These are phyloP conservation scores for Podochytrium sp. DNA, from an alignment of 192 early-diverging fungal genomes.

Conservation along the genomic window DNA sequence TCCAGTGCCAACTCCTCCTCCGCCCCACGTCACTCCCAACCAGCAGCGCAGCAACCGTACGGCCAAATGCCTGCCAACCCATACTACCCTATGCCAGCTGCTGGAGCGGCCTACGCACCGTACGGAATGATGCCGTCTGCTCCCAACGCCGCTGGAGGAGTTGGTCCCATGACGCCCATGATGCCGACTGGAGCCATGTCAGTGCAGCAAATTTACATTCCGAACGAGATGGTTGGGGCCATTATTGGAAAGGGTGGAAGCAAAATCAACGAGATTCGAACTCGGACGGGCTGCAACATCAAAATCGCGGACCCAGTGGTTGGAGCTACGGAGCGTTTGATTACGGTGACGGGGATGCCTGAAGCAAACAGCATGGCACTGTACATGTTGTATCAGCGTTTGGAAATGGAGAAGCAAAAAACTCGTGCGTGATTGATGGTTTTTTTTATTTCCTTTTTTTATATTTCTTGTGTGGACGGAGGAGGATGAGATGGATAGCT, in stretches of 20 bases:
- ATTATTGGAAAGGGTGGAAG: slow-evolving; percentile 92
- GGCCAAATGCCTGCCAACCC: slow-evolving; percentile 22
- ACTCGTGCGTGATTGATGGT: neutral
- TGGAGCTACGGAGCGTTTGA: slow-evolving; percentile 82
- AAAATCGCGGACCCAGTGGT: slow-evolving; percentile 84
- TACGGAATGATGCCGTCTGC: neutral
- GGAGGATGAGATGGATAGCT: neutral
- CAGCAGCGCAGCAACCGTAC: neutral
- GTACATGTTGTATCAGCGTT: slow-evolving; percentile 84
- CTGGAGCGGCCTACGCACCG: neutral
- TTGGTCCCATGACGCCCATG: slow-evolving; percentile 21
- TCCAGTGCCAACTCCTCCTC: neutral
- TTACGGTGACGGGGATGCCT: slow-evolving; percentile 87
- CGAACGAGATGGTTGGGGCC: slow-evolving; percentile 94
- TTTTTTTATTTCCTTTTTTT: neutral
- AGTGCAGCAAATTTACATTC: slow-evolving; percentile 89
- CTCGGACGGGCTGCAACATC: slow-evolving; percentile 64
- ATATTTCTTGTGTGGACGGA: neutral
- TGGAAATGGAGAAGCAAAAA: slow-evolving; percentile 76
- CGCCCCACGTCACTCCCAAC: neutral
- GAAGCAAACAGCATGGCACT: slow-evolving; percentile 91
- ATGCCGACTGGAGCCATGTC: slow-evolving; percentile 39
- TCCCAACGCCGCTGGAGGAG: neutral
- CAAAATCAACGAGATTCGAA: slow-evolving; percentile 59
- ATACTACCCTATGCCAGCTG: neutral